These are phyloP conservation scores for Silene conica DNA, from an alignment of 148 eudicot genomes.

Conservation along the genomic window DNA sequence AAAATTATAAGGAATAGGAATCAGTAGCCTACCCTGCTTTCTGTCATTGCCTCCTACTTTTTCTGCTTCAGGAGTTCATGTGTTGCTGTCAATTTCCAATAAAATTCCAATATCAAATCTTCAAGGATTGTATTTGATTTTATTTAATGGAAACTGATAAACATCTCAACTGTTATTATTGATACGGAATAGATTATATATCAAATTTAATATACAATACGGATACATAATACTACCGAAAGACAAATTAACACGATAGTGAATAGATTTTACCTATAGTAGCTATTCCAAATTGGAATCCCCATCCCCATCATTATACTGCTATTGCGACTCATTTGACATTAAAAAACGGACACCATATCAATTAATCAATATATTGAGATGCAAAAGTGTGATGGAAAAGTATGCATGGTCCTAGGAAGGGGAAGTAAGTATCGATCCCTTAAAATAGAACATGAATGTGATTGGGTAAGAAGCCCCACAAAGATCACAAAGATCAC, in stretches of 20 bases:
- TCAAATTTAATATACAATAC: too few species aligned
- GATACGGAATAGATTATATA: too few species aligned
- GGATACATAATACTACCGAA: too few species aligned
- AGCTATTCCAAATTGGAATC: too few species aligned
- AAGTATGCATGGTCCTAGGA: neutral
- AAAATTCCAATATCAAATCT: neutral
- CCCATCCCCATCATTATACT: too few species aligned
- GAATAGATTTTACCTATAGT: too few species aligned
- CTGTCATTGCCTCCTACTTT: neutral
- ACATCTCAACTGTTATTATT: neutral
- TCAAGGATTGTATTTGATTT: neutral
- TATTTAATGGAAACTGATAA: neutral
- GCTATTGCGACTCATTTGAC: too few species aligned
- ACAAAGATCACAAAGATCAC: constrained; percentile 3
- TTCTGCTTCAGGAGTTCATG: neutral
- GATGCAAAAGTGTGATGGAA: neutral
- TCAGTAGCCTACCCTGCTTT: neutral
- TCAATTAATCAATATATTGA: neutral
- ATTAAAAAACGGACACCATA: too few species aligned
- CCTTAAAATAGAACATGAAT: neutral
- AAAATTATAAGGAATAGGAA: neutral
- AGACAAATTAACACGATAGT: too few species aligned
- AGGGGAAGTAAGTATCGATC: neutral
- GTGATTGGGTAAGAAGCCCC: constrained; percentile 9
- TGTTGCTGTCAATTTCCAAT: neutral